Base-by-base conservation (phyloP, 129 eudicot species). In the Pseudognaphalium luteoalbum region DNA sequence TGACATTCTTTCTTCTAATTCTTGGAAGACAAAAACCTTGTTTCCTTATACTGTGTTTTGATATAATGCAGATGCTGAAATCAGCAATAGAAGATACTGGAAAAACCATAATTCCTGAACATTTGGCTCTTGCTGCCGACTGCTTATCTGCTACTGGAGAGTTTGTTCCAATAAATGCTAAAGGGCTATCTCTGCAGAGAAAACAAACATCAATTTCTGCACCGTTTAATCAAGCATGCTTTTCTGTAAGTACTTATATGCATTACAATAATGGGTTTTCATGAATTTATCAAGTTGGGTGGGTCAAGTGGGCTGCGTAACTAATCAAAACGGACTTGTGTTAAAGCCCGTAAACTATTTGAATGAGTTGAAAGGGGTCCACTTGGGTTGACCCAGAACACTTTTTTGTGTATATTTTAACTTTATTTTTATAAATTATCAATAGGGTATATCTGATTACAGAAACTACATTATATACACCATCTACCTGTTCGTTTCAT, bases 171-270 rank as follows among this genome's bases (percentile, higher is more conserved):
- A 66, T 94, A 75, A 91, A 78, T 80, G 87, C 90, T 0, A 94
- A 85, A 76, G 98, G 98, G 68, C 72, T 94, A 32, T 80, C 90
- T 0, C 70, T 77, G 11, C 97, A 89, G 77, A 91, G 96, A 80
- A 87, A 85, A 70, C 87, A 70, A 28, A 72, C 85, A 35, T 79
- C 86, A 37, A 75, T 84, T 65, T 80, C 91, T 34, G 84, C 98
- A 9, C 98, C 98, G 8, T 91, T 94, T 68, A 60, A 60, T 57
- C 96, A 87, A 83, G 98, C 98, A 0, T 91, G 97, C 85, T 87
- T 89, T 78, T 67, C 86, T 25, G 98, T 94, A 66, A 80, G 96
- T 90, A 69, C 10, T 47, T 58, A 4, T 66, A 22, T 29, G 34
- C 34, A 7, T 28, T 73, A 57, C 16, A 3, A 10, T 25, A 19